Evolutionary conservation across 108 stramenopile genomes (phyloP), one percentile per base, ranked within the genome.

Genomic region (Cylindrotheca fusiformis): DNA sequence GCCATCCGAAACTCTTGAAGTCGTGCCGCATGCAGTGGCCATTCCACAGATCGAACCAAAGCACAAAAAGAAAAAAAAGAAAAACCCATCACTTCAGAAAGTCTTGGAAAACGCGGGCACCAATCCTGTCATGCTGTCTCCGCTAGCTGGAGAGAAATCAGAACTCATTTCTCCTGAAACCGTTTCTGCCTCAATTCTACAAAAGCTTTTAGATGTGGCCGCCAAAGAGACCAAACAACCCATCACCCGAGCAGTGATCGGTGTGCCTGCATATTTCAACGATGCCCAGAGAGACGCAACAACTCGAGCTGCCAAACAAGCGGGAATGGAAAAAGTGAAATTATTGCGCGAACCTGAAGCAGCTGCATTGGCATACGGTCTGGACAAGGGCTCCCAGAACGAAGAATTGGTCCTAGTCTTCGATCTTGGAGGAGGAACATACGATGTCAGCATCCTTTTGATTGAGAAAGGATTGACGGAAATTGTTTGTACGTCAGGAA

Each of bases 211-310:
- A 48, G 62, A 60, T 41, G 73, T 70, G 14, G 88, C 89, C 0
- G 72, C 79, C 41, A 55, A 63, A 22, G 41, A 71, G 20, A 74
- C 80, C n/a, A 71, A 75, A 5, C 68, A 68, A 23, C 71, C 22
- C 6, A 84, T 93, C 2, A 87, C 87, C 4, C 63, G 91, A 51
- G 91, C 93, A 18, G 97, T 97, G 0, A 84, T 97, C 55, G 90
- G 95, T 1, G 92, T 97, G 0, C 97, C 97, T 1, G 97, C 97
- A n/a, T 96, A 96, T 74, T 97, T 97, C 63, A 83, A 95, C 52
- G 93, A 90, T 58, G 80, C 75, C 14, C 95, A 96, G 64, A 80
- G 91, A 14, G 69, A 82, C 18, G 95, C 95, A 0, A 97, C 95
- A 6, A 79, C 87, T 47, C 75, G 74, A 32, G 97, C 97, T 3